These are phyloP conservation scores for Venustampulla echinocandica DNA, from an alignment of 495 filamentous ascomycete genomes.

Conservation along the genomic window DNA sequence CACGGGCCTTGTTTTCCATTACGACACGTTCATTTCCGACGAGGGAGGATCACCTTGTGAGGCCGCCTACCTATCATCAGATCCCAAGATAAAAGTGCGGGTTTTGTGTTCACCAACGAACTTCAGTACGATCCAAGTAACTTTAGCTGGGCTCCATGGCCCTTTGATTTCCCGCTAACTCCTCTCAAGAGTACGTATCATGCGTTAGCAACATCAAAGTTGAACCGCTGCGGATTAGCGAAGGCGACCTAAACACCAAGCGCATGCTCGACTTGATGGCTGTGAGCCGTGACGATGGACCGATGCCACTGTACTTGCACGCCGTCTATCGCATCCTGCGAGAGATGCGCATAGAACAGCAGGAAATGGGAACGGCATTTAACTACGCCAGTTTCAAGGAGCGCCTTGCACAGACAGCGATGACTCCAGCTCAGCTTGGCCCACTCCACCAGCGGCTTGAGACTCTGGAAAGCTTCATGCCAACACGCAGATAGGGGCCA, in stretches of 20 bases:
- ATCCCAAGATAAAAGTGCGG: conserved; percentile 43
- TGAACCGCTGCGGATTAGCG: conserved; percentile 45
- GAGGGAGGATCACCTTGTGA: conserved; percentile 50
- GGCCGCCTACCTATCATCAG: conserved; percentile 54
- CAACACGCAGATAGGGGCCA: neutral
- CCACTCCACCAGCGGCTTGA: conserved; percentile 49
- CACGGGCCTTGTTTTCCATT: conserved; percentile 64
- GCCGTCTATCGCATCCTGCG: conserved; percentile 48
- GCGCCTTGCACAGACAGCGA: conserved; percentile 25
- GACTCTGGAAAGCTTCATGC: conserved; percentile 50
- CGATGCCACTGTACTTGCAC: conserved; percentile 58
- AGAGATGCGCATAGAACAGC: conserved; percentile 44
- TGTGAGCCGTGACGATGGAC: conserved; percentile 35
- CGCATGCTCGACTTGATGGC: conserved; percentile 65
- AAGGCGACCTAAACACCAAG: conserved; percentile 51
- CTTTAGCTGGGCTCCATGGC: no score
- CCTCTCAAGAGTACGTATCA: conserved; percentile 23
- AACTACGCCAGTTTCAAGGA: conserved; percentile 43
- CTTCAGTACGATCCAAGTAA: conserved; percentile 35
- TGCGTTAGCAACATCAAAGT: conserved; percentile 38
- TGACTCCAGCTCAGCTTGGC: conserved; percentile 37
- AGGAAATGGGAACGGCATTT: conserved; percentile 31
- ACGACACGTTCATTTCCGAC: conserved; percentile 51
- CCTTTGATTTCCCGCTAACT: neutral
- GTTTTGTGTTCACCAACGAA: conserved; percentile 60